These are phyloP conservation scores for Rhodamnia rubescens DNA, from an alignment of 345 rosid species.

Conservation along the genomic window DNA sequence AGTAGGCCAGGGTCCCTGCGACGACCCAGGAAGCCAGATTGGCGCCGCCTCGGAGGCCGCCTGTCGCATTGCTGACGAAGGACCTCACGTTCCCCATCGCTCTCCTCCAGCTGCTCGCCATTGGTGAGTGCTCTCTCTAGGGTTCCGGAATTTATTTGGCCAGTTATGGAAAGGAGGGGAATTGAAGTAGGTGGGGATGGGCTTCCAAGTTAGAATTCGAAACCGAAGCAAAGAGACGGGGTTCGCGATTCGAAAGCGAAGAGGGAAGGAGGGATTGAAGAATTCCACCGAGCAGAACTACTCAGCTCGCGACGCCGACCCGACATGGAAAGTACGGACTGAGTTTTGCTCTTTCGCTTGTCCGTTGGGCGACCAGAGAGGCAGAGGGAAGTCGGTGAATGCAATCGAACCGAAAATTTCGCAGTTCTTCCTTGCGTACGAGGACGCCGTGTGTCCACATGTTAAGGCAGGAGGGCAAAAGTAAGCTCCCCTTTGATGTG, in stretches of 20 bases:
- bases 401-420: neutral
- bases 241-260: neutral
- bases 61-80: conserved; percentile 66
- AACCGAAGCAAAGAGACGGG: neutral
- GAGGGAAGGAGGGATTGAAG: neutral
- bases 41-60: conserved; percentile 71
- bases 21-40: conserved; percentile 84
- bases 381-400: neutral
- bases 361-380: neutral
- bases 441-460: neutral
- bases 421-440: neutral
- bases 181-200: neutral
- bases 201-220: neutral
- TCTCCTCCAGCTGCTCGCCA: conserved; percentile 62
- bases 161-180: neutral
- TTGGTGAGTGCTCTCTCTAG: neutral
- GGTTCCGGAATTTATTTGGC: neutral
- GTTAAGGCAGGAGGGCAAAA: neutral
- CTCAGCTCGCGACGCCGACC: neutral
- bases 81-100: conserved; percentile 53
- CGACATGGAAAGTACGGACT: neutral
- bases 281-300: neutral
- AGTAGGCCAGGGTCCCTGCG: conserved; percentile 87
- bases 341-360: neutral
- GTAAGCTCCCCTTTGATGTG: neutral